phyloP scores from a whole-genome alignment of 2,329 filamentous ascomycete genomes.

The Ceratocystis cacaofunesta region DNA sequence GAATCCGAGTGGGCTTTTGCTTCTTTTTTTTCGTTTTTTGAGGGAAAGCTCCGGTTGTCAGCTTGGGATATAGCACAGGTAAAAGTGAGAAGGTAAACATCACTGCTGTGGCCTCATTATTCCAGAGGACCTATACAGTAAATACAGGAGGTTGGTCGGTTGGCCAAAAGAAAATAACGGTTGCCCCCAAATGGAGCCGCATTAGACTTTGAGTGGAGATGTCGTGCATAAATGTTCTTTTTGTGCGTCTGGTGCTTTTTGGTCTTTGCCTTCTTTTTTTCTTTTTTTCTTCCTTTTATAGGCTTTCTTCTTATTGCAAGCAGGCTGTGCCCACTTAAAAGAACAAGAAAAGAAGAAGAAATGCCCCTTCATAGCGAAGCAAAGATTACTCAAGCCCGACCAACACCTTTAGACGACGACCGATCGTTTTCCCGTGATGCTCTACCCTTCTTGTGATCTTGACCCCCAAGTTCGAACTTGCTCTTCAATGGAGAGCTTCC shows the following conservation, averaged over 20 bases:
- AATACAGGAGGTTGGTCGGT: constrained; percentile 14
- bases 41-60: not conserved
- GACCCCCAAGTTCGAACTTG: constrained; percentile 6
- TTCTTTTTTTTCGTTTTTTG: constrained; percentile 11
- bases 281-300: not conserved
- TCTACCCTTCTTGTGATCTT: constrained; percentile 7
- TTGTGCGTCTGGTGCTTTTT: constrained; percentile 12
- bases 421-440: constrained; percentile 5
- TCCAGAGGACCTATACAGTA: constrained; percentile 11
- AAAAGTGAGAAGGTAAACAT: not conserved
- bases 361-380: not conserved
- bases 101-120: constrained; percentile 6
- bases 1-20: not conserved
- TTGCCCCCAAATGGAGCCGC: constrained; percentile 9
- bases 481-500: constrained; percentile 6
- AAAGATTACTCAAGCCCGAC: constrained; percentile 3
- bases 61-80: not conserved
- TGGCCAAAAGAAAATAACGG: not conserved
- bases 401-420: constrained; percentile 8
- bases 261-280: constrained; percentile 1
- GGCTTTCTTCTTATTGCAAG: not conserved
- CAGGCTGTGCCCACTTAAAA: not conserved
- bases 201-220: constrained; percentile 12
- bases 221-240: constrained; percentile 3
- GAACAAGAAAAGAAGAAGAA: not conserved